A percentile compares a stretch with the other conserved stretches of the same genome.
These are phyloP conservation scores for Paragyromitra xinjiangensis DNA, from an alignment of 495 filamentous ascomycete species.

Conservation along the genomic window DNA sequence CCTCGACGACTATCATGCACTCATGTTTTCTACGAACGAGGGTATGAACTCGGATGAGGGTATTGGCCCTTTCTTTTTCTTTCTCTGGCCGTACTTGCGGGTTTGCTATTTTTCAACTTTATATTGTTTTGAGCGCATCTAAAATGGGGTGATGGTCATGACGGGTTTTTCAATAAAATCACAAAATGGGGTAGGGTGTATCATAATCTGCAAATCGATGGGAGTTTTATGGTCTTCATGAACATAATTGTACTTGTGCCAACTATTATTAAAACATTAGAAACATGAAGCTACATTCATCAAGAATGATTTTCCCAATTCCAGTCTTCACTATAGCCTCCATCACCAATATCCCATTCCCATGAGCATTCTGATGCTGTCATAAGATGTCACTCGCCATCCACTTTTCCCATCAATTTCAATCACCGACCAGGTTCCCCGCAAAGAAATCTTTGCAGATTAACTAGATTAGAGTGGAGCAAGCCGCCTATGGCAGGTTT, in stretches of 20 bases:
- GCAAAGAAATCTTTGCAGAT: background rate
- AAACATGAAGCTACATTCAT: background rate
- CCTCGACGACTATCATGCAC: background rate
- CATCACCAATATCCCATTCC: background rate
- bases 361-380: background rate
- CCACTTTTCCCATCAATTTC: background rate
- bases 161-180: conserved; percentile 7
- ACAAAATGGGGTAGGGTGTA: conserved; percentile 24
- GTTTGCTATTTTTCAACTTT: conserved; percentile 30
- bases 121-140: conserved; percentile 36
- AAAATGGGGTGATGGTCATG: conserved; percentile 33
- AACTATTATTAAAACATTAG: background rate
- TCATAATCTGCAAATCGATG: conserved; percentile 29
- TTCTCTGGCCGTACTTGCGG: conserved; percentile 7
- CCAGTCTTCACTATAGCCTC: background rate
- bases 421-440: background rate
- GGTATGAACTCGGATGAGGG: conserved; percentile 5
- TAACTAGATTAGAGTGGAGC: too few relatives aligned
- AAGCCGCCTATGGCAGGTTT: too few relatives aligned
- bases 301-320: background rate
- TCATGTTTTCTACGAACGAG: conserved; percentile 9
- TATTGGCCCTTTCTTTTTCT: conserved; percentile 11
- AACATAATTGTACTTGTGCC: background rate
- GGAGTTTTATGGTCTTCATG: conserved; percentile 14
- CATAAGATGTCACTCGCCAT: background rate